Base-by-base conservation (phyloP, 2,329 filamentous ascomycete genomes). In the Colletotrichum viniferum region DNA sequence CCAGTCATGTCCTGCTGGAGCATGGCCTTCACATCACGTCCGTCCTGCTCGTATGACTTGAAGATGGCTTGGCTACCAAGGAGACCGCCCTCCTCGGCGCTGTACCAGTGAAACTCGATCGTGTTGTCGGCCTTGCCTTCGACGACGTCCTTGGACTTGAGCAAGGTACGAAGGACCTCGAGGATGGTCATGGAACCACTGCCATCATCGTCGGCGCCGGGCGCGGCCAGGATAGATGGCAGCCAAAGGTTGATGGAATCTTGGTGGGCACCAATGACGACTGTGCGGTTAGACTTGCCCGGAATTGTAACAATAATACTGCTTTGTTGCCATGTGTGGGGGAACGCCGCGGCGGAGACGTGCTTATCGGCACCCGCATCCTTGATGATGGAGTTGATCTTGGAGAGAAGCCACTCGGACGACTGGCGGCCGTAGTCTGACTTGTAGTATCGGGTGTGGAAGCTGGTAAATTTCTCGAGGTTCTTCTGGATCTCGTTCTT, bases 1-100 rank as follows among this genome's bases (percentile, higher is more conserved):
- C 96, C 96, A 2, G 95, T 98, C 96, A 98, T 98, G 85, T 98
- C 96, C 85, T 98, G 96, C 87, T 98, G 96, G 70, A 98, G 91
- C 97, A 98, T 98, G 38, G 96, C 96, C 86, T 96, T 97, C 84
- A 98, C 90, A 78, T 96, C 92, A 30, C 93, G 91, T 36, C 90
- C 89, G 26, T 90, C 85, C 82, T 93, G 92, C 84, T 94, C 93
- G 82, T 98, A 98, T 9, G 91, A 87, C 66, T 91, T 89, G 88
- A 98, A 98, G 83, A 98, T 94, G 70, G 94, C 96, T 84, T 98
- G 96, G 80, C 94, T 96, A 74, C 96, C 96, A 5, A 98, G 90
- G 61, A 98, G 88, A 38, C 96, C 96, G 66, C 94, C 95, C 84
- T 98, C 96, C 83, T 98, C 96, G 13, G 95, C 96, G 60, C 93